Conservation (phyloP, 805 yeast genomes). For the Sugiyamaella americana region DNA sequence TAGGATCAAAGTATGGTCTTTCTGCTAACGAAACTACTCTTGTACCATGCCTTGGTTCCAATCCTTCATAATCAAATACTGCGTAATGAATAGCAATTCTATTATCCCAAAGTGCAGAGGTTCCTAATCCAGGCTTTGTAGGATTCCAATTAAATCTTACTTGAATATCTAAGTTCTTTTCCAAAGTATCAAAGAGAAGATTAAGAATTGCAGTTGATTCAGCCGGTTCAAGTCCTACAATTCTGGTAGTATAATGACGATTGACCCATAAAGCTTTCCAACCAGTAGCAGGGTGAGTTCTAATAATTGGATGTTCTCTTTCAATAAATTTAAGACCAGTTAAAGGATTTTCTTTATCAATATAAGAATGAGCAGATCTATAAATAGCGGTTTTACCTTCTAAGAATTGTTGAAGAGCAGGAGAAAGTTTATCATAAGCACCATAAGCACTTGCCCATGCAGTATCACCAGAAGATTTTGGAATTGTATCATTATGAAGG, state of each 20-base stretch:
- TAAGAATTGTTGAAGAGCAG: conserved; percentile 41
- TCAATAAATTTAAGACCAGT: conserved; percentile 33
- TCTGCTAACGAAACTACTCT: conserved; percentile 71
- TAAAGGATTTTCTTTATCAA: conserved; percentile 41
- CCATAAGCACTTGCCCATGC: conserved; percentile 48
- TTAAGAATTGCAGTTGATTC: conserved; percentile 46
- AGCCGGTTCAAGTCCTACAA: conserved; percentile 46
- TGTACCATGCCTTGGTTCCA: conserved; percentile 57
- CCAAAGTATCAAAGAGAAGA: conserved; percentile 42
- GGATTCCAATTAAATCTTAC: conserved; percentile 43
- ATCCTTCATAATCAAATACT: conserved; percentile 64
- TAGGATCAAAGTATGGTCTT: conserved; percentile 41
- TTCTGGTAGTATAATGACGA: conserved; percentile 45
- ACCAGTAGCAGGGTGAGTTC: conserved; percentile 63
- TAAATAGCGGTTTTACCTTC: conserved; percentile 41
- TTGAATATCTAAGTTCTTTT: conserved; percentile 47
- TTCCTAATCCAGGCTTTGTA: conserved; percentile 36
- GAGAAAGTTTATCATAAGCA: conserved; percentile 48
- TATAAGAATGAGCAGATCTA: conserved; percentile 44
- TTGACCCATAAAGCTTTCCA: conserved; percentile 54
- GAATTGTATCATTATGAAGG: conserved; percentile 47
- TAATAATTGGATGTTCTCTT: conserved; percentile 47
- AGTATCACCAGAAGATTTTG: conserved; percentile 50
- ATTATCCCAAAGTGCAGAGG: conserved; percentile 58
- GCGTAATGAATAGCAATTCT: conserved; percentile 50